A percentile compares a stretch with the other conserved stretches of the same genome.
Evolutionary conservation across 768 basidiomycete genomes (phyloP).

Genomic region (Naganishia vaughanmartiniae): DNA sequence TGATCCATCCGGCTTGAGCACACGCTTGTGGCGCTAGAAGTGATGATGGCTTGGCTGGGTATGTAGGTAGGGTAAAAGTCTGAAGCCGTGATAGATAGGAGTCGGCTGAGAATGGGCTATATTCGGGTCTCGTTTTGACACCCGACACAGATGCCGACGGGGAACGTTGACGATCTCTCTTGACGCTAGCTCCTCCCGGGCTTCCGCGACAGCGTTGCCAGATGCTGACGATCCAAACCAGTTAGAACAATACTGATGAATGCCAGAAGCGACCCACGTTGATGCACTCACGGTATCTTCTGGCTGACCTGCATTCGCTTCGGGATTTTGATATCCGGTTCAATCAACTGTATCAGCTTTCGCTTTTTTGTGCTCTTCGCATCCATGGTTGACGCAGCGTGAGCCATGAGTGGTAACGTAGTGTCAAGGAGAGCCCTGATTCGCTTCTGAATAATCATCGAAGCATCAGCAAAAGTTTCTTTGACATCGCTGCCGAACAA

Average conservation of each 20-base stretch:
- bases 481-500: not conserved
- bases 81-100: conserved; percentile 17
- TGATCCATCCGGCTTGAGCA: conserved; percentile 19
- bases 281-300: conserved; percentile 2
- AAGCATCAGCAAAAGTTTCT: not conserved
- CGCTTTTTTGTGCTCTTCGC: conserved; percentile 10
- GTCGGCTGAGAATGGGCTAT: conserved; percentile 1
- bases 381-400: not conserved
- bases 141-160: not conserved
- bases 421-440: conserved; percentile 18
- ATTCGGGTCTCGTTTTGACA: not conserved
- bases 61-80: conserved; percentile 11
- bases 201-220: not conserved
- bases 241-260: not conserved
- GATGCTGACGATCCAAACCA: not conserved
- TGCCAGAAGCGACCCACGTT: not conserved
- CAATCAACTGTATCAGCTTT: conserved; percentile 4
- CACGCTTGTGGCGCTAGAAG: conserved; percentile 16
- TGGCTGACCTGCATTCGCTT: not conserved
- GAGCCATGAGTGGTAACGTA: not conserved
- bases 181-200: not conserved
- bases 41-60: conserved; percentile 11
- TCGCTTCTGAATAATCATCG: not conserved
- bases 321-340: conserved; percentile 2
- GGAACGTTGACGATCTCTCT: conserved; percentile 11